Evolutionary conservation across 2,329 filamentous ascomycete species (phyloP), one percentile per base, ranked within the genome.

Genomic region (Amauroascus verrucosus): DNA sequence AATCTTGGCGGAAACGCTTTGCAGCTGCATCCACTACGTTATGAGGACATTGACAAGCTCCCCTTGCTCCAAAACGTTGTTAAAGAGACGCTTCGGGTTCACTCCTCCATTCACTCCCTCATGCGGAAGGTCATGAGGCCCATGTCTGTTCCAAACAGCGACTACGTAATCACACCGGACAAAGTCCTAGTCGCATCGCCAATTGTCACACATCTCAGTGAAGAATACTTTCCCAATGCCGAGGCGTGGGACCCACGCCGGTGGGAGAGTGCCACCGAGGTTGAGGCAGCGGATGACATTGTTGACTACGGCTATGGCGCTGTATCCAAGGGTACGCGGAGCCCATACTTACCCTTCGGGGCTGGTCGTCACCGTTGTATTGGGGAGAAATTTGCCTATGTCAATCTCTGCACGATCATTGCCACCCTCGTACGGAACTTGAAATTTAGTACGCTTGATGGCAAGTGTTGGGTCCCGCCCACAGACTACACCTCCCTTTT

Each of bases 141-240:
- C 0, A 73, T 88, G 62, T 69, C 76, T 0, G 72, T 86, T 22
- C 62, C 72, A 26, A 64, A 70, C 26, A 67, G 69, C 16, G 52
- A 85, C 59, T 94, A 83, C 65, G 80, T 87, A 54, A 80, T 96
- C 57, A 89, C 91, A 5, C 78, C 85, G 1, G 81, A 77, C 32
- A 88, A 95, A 72, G 80, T 78, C 22, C 79, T 96, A 40, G 81
- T 96, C 59, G 82, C 90, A 30, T 86, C 90, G 0, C 88, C 89
- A 1, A 88, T 86, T 56, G 85, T 91, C 58, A 73, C 69, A 1
- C 67, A 71, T 1, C 72, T 78, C 33, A 77, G 77, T 56, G 72
- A 79, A 1, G 74, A 78, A 46, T 74, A 82, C 67, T 88, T 88
- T 66, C 73, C 77, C 1, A 74, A 83, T 59, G 72, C 81, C 1